Base-by-base conservation (phyloP, 768 basidiomycete species). In the Trametes gibbosa region DNA sequence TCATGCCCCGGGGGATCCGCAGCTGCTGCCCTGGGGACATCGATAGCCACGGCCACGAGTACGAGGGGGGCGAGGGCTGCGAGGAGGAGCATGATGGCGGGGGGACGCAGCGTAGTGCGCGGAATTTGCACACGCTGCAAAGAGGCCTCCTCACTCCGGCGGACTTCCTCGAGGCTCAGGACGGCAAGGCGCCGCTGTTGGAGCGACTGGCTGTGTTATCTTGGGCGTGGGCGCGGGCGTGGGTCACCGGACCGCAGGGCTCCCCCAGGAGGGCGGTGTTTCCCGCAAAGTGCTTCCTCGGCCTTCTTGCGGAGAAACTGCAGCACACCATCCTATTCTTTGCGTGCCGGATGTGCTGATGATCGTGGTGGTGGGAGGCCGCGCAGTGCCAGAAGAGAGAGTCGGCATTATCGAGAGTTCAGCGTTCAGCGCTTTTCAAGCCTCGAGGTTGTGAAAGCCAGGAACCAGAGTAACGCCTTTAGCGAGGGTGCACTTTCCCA, bases 171-270 rank as follows among this genome's bases (percentile, higher is more conserved):
- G 50, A 61, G 54, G 47, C 59, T 35, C 35, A 37, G 35, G 34
- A 43, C 46, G 43, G 27, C 24, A 46, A 24, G 47, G 53, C 55
- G 47, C 55, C 47, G 29, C 29, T 32, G 29, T 32, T 42, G 50
- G 59, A 56, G 59, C 42, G 59, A 35, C 53, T 45, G 48, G 59
- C 35, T 46, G 55, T 56, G 53, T 56, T 61, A 61, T 61, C 59
- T 56, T 54, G 53, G 58, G 58, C 25, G 25, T 43, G 35, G n/a
- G 59, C 23, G 29, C 4, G 29, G 29, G 5, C n/a, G 7, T 35
- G 6, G 59, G 53, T 61, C 59, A 61, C 59, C 59, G 59, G 59
- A 61, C 50, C 54, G 59, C 27, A 29, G n/a, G n/a, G 37, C 34
- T 34, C 49, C 51, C 52, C 53, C 56, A 45, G 56, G 56, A 58